Base-by-base conservation (phyloP, 1,284 basidiomycete species). In the Xerocomus nothofagi region DNA sequence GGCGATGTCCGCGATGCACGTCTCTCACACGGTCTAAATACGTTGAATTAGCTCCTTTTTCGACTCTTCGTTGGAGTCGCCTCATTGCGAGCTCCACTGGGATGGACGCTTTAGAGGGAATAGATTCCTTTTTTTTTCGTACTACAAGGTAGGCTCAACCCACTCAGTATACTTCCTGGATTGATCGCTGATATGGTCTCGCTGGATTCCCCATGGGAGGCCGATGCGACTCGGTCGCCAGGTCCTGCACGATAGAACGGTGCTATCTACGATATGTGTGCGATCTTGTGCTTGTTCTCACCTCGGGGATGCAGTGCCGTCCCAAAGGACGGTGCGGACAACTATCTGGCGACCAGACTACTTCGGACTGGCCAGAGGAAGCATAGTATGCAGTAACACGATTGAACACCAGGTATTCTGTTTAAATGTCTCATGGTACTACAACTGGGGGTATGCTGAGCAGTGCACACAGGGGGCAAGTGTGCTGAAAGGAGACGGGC, bases 21-120 rank as follows among this genome's bases (percentile, higher is more conserved):
- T 29, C 30, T 57, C 50, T 61, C 59, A 52, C 59, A 65, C 59
- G 59, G 59, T 61, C 59, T 56, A 62, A 52, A 62, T 57, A 49
- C 27, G 57, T 33, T 17, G 44, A 57, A 57, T 57, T 57, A 44
- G 18, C 53, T 57, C 59, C 59, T 61, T 39, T 59, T 49, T 21
- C 14, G 5, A 15, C 20, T 26, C 1, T 7, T 17, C 5, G 17
- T n/a, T 12, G 20, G 17, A 24, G 15, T 27, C 20, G 21, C 24
- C 20, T 18, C n/a, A n/a, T 32, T 15, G 6, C 11, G 3, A 6
- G 30, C 17, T 31, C 21, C n/a, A 33, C 24, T 11, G 48, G 6
- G 29, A n/a, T 15, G n/a, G 12, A 47, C 7, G 1, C 10, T 29
- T 14, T 27, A n/a, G 7, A 30, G 24, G 23, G 23, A 23, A 31